phyloP scores from a whole-genome alignment of 2,329 filamentous ascomycete species.

The Geoglossum cookeanum region DNA sequence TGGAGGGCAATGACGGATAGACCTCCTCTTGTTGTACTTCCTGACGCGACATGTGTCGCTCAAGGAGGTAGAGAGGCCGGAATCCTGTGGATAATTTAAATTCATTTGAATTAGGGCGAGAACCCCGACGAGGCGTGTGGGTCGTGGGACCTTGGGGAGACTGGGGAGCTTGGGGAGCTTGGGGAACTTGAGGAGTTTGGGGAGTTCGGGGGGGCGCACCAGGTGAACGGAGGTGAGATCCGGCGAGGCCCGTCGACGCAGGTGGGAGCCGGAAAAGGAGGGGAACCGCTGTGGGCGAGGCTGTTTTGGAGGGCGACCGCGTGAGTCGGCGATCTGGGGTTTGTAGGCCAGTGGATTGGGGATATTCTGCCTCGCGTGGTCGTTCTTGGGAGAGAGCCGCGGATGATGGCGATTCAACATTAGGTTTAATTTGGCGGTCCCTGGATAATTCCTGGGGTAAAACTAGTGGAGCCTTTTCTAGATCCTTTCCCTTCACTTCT shows the following conservation, averaged over 20 bases:
- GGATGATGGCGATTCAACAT: not conserved
- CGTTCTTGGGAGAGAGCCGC: not conserved
- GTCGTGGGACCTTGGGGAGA: slow-evolving; percentile 20
- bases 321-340: not conserved
- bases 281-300: slow-evolving; percentile 35
- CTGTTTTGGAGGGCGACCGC: slow-evolving; percentile 9
- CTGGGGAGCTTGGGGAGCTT: too few species aligned
- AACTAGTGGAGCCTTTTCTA: not conserved
- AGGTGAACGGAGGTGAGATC: slow-evolving; percentile 19
- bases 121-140: slow-evolving; percentile 21
- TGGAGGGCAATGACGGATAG: slow-evolving; percentile 31
- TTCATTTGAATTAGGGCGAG: slow-evolving; percentile 30
- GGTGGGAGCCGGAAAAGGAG: slow-evolving; percentile 34
- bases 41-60: slow-evolving; percentile 34
- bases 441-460: not conserved
- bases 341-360: not conserved
- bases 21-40: slow-evolving; percentile 21
- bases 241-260: not conserved
- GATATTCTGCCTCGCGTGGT: not conserved
- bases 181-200: too few species aligned
- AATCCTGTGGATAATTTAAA: slow-evolving; percentile 43
- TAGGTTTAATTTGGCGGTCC: not conserved
- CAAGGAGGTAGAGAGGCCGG: slow-evolving; percentile 65
- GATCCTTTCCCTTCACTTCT: not conserved
- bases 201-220: slow-evolving; percentile 17